phyloP scores from a whole-genome alignment of 1,284 basidiomycete species.

The Uromyces viciae-fabae region DNA sequence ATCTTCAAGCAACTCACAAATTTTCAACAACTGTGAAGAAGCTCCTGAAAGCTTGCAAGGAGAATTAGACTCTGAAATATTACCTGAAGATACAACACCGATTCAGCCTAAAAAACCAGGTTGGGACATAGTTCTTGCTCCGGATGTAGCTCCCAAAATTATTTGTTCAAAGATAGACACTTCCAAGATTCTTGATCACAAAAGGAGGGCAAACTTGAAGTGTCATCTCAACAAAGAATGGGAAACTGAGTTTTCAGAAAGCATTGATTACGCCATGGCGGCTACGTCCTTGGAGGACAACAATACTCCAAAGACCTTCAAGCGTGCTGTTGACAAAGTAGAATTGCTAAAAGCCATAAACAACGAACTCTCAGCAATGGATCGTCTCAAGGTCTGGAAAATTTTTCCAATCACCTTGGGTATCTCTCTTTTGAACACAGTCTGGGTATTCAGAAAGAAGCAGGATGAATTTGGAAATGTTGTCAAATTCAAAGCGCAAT shows the following conservation, averaged over 20 bases:
- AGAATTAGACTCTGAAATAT: too few relatives aligned
- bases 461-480: neutral
- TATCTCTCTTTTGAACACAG: neutral
- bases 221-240: too few relatives aligned
- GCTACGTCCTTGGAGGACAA: too few relatives aligned
- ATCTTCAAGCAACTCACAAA: too few relatives aligned
- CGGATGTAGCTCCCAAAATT: neutral
- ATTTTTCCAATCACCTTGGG: neutral
- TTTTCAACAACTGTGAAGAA: too few relatives aligned
- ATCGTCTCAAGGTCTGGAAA: neutral
- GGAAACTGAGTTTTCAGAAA: too few relatives aligned
- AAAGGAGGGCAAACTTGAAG: neutral
- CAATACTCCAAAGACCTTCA: too few relatives aligned
- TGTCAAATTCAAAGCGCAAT: constrained; percentile 4
- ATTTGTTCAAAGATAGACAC: neutral
- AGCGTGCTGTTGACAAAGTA: neutral
- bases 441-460: constrained; percentile 16
- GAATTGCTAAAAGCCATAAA: neutral
- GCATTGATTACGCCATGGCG: too few relatives aligned
- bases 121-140: constrained; percentile 9
- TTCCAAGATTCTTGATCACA: neutral
- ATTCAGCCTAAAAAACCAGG: too few relatives aligned
- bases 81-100: too few relatives aligned
- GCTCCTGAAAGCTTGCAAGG: too few relatives aligned
- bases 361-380: neutral